These are phyloP conservation scores for Ceratocystis variospora DNA, from an alignment of 2,329 filamentous ascomycete species.

Conservation along the genomic window DNA sequence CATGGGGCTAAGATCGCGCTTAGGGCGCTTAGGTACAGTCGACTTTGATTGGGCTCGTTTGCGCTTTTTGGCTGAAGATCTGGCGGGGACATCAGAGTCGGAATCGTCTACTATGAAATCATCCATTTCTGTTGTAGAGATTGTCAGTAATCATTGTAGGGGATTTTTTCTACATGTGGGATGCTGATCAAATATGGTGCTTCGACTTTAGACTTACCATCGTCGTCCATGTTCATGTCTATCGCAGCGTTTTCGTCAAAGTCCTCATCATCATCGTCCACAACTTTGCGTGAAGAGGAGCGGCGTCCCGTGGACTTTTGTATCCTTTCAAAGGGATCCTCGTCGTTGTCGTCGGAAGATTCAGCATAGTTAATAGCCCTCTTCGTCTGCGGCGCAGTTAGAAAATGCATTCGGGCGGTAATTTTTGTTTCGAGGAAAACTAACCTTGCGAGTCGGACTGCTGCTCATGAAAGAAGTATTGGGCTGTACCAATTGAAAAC, in stretches of 20 bases:
- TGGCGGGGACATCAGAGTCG: conserved; percentile 56
- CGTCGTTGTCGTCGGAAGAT: conserved; percentile 67
- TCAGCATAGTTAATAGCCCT: conserved; percentile 68
- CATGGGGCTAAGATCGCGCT: conserved; percentile 24
- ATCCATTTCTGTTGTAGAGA: conserved; percentile 51
- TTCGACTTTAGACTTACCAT: conserved; percentile 32
- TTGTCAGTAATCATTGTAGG: conserved; percentile 14
- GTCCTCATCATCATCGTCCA: conserved; percentile 58
- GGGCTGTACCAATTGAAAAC: conserved; percentile 15
- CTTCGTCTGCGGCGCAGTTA: conserved; percentile 30
- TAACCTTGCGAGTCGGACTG: conserved; percentile 71
- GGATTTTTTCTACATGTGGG: background rate
- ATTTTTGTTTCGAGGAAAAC: background rate
- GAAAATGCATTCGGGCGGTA: background rate
- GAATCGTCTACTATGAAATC: conserved; percentile 84
- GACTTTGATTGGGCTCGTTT: conserved; percentile 49
- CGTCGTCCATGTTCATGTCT: conserved; percentile 45
- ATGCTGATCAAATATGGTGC: no score
- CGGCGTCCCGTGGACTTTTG: conserved; percentile 25
- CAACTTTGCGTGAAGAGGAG: conserved; percentile 40
- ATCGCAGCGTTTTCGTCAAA: conserved; percentile 43
- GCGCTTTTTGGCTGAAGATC: conserved; percentile 50
- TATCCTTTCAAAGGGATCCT: conserved; percentile 34
- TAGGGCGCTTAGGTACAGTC: conserved; percentile 48
- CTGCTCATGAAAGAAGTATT: conserved; percentile 36